Evolutionary conservation across 805 yeast genomes (phyloP), one percentile per base, ranked within the genome.

Genomic region (Metschnikowia aberdeeniae): DNA sequence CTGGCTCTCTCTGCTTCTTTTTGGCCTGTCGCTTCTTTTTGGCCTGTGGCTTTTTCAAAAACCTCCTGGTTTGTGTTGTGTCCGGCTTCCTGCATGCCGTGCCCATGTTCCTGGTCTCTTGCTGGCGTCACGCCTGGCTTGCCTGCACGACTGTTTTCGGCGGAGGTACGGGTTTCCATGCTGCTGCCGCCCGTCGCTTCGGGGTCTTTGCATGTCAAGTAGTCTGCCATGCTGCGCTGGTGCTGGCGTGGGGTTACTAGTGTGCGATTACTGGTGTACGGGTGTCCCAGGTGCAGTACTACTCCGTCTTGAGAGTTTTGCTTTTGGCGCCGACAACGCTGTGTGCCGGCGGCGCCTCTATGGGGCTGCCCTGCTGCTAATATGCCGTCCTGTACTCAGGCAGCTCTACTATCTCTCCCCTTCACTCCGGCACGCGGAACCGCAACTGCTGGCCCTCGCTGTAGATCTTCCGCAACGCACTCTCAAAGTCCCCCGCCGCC

Each of bases 381-480:
- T 22, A 6, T 31, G 34, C 10, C 19, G n/a, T 31, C n/a, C 14
- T 29, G 19, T 6, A 9, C 10, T 32, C 34, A 8, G 9, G 12
- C 14, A 13, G 5, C 14, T 13, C 20, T 8, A 4, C 20, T 9
- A n/a, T 9, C 8, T 9, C 22, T 27, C 22, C 19, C 28, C 13
- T 20, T 24, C 14, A 38, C 36, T 50, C 54, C 6, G 84, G 84
- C 1, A 76, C 79, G 49, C 67, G 71, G 59, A 79, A 80, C 55
- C 83, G 65, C 32, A 74, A 61, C 45, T 64, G 68, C 50, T 77
- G 80, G 2, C 93, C 95, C 56, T 84, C 89, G 33, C 71, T 68
- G 57, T 90, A 90, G 12, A 95, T 76, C 34, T 77, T 74, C 27
- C 81, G 77, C 56, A 93, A 71, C 1, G 80, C 74, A 4, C 62